phyloP scores from a whole-genome alignment of 441 rosid species.

The Adansonia rubrostipa region DNA sequence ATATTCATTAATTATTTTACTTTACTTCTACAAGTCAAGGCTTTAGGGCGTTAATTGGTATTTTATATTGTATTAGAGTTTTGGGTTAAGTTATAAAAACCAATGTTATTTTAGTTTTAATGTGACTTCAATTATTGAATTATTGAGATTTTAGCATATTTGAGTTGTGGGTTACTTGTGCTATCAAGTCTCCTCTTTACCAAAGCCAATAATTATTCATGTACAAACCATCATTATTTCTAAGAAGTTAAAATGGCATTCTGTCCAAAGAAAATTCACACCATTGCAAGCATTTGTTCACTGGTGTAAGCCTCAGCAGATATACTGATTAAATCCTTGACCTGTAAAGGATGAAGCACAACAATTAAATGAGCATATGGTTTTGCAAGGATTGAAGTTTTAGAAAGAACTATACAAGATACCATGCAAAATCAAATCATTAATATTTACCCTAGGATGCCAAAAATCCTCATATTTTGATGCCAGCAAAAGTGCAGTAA shows the following conservation, averaged over 20 bases:
- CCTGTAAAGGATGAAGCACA: conserved; percentile 44
- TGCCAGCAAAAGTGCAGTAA: conserved; percentile 79
- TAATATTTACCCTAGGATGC: conserved; percentile 83
- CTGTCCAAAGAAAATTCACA: conserved; percentile 34
- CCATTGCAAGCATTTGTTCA: conserved; percentile 74
- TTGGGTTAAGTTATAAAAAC: conserved; percentile 3
- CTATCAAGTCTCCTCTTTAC: background rate
- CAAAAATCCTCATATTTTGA: conserved; percentile 94
- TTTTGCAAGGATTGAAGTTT: background rate
- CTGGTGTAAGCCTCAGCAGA: conserved; percentile 90
- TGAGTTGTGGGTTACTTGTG: background rate
- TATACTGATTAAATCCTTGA: conserved; percentile 81
- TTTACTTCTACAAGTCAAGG: background rate
- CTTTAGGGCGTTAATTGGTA: background rate
- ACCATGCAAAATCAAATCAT: background rate
- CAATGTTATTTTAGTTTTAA: background rate
- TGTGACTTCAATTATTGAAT: background rate
- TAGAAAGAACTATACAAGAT: background rate
- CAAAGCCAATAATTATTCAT: background rate
- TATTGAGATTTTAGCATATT: background rate
- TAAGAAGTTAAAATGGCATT: background rate
- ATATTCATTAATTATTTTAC: background rate
- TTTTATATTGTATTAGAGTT: background rate
- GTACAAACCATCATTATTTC: background rate
- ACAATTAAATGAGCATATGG: conserved; percentile 16